Evolutionary conservation across 768 basidiomycete genomes (phyloP).

Genomic region (Sarcodon aspratus): DNA sequence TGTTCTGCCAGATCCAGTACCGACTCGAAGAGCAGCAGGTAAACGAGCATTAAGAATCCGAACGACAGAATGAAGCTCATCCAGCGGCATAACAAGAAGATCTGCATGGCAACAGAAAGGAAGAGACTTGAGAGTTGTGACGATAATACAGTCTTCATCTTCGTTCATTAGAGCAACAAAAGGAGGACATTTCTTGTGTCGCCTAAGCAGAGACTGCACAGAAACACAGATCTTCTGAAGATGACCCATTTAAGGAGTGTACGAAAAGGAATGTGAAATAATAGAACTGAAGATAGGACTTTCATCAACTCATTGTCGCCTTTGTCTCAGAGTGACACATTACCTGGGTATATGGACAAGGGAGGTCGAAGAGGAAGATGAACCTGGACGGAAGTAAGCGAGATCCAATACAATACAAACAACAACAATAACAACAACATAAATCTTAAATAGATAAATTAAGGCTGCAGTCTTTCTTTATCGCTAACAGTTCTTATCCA

Average conservation of each 20-base stretch:
- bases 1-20: not conserved
- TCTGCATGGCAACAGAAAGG: not conserved
- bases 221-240: not conserved
- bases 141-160: not conserved
- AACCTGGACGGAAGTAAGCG: not conserved
- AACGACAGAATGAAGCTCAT: not conserved
- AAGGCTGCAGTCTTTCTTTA: slow-evolving; percentile 45
- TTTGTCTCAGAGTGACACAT: not conserved
- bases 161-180: not conserved
- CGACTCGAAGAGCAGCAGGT: not conserved
- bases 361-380: not conserved
- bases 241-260: not conserved
- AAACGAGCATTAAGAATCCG: not conserved
- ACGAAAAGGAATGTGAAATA: no score
- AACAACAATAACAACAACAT: slow-evolving; percentile 13
- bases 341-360: not conserved
- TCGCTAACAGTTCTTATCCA: slow-evolving; percentile 58
- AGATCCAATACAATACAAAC: not conserved
- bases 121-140: not conserved
- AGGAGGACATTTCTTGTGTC: not conserved
- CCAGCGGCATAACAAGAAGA: not conserved
- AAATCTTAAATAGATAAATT: not conserved
- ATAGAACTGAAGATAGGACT: no score
- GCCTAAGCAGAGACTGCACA: not conserved
- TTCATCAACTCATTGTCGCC: no score